These are phyloP conservation scores for Pseudogymnoascus sp. DNA, from an alignment of 2,329 filamentous ascomycete species.

Conservation along the genomic window DNA sequence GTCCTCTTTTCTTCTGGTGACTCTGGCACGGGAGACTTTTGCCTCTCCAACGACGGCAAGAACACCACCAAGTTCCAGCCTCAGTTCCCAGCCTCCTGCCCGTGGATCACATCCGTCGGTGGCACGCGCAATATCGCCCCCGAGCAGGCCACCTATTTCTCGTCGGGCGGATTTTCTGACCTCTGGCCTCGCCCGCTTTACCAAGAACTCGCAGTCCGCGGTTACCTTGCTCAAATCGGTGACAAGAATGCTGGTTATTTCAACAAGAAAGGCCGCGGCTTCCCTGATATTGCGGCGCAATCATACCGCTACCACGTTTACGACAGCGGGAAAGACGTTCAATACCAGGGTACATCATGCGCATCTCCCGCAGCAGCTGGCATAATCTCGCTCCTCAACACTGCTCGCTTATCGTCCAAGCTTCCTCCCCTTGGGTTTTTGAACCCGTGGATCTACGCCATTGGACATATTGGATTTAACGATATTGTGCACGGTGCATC, in stretches of 20 bases:
- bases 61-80: constrained; percentile 47
- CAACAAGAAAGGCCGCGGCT: constrained; percentile 41
- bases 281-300: constrained; percentile 39
- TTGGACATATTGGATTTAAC: constrained; percentile 39
- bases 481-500: constrained; percentile 35
- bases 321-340: not conserved
- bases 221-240: constrained; percentile 34
- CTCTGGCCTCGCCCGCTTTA: constrained; percentile 40
- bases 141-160: constrained; percentile 38
- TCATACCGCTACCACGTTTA: constrained; percentile 17
- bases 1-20: constrained; percentile 55
- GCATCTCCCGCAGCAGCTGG: constrained; percentile 50
- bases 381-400: constrained; percentile 53
- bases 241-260: constrained; percentile 27
- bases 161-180: constrained; percentile 41
- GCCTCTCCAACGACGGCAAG: constrained; percentile 50
- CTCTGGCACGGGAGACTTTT: constrained; percentile 40
- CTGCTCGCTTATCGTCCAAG: constrained; percentile 30
- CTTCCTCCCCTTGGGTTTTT: constrained; percentile 44
- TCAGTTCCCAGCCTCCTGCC: constrained; percentile 57
- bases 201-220: constrained; percentile 35
- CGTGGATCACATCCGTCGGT: constrained; percentile 61
- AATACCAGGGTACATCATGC: constrained; percentile 42
- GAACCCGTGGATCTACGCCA: constrained; percentile 52
- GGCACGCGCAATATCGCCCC: constrained; percentile 45